Percentiles rank a stretch among this genome's conserved stretches.
Conservation (phyloP, 495 filamentous ascomycete genomes). For the Amorphotheca resinae region DNA sequence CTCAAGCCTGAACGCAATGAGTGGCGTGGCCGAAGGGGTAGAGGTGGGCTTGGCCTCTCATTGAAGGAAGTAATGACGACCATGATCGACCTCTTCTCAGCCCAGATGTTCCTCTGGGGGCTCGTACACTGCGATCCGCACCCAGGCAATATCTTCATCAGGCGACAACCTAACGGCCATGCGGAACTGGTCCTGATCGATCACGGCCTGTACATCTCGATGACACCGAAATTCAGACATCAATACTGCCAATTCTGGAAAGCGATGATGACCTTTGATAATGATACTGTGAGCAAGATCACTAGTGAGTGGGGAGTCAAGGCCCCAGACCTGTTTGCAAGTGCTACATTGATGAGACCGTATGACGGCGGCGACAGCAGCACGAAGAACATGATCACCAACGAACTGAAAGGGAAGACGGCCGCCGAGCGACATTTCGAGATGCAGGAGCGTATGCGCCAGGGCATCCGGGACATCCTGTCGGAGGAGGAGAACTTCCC, state of each 20-base stretch:
- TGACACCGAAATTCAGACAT: constrained; percentile 71
- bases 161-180: constrained; percentile 65
- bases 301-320: constrained; percentile 73
- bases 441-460: constrained; percentile 72
- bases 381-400: constrained; percentile 44
- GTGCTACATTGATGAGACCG: constrained; percentile 76
- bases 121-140: constrained; percentile 92
- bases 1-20: constrained; percentile 68
- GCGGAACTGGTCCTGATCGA: constrained; percentile 92
- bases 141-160: constrained; percentile 92
- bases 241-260: constrained; percentile 94
- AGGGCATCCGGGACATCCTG: constrained; percentile 73
- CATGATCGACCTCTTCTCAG: constrained; percentile 89
- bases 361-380: constrained; percentile 73
- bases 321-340: constrained; percentile 81
- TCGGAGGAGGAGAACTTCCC: constrained; percentile 89
- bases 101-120: constrained; percentile 95
- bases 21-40: constrained; percentile 59
- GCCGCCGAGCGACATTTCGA: constrained; percentile 60
- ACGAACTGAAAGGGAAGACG: constrained; percentile 40
- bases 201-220: constrained; percentile 89
- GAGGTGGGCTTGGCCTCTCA: constrained; percentile 70
- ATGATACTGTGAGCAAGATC: constrained; percentile 58
- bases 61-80: constrained; percentile 85
- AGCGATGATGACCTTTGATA: constrained; percentile 85